phyloP scores from a whole-genome alignment of 805 yeast species.

The Candida qinlingensis region DNA sequence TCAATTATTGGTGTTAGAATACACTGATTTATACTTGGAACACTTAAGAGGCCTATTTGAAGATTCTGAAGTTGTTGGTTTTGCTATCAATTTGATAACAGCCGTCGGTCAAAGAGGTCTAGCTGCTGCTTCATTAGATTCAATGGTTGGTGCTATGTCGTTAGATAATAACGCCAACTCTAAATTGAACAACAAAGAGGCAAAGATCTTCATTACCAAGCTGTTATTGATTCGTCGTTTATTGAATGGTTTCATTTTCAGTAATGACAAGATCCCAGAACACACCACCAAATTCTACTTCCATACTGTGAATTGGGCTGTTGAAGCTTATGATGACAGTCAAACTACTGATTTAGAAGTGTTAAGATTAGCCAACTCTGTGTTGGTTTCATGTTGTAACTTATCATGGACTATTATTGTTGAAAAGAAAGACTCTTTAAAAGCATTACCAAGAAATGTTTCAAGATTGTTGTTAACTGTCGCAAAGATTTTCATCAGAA shows the following conservation, averaged over 20 bases:
- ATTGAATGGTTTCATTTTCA: constrained; percentile 32
- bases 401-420: constrained; percentile 33
- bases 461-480: constrained; percentile 51
- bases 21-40: constrained; percentile 49
- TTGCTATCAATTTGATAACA: constrained; percentile 42
- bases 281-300: constrained; percentile 42
- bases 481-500: constrained; percentile 44
- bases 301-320: constrained; percentile 47
- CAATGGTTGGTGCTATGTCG: constrained; percentile 28
- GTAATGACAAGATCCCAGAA: constrained; percentile 23
- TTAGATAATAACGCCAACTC: constrained; percentile 16
- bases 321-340: constrained; percentile 49
- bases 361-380: constrained; percentile 57
- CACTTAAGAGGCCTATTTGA: constrained; percentile 36
- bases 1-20: constrained; percentile 58
- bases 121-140: neutral
- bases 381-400: constrained; percentile 45
- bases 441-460: constrained; percentile 39
- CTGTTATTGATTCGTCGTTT: constrained; percentile 56
- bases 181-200: constrained; percentile 24
- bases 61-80: constrained; percentile 35
- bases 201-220: constrained; percentile 55
- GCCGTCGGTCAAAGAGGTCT: constrained; percentile 54
- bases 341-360: constrained; percentile 45
- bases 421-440: constrained; percentile 28